Percentiles rank a stretch among this genome's conserved stretches.
Evolutionary conservation across 1,284 basidiomycete genomes (phyloP).

Genomic region (Pascua guehoae): DNA sequence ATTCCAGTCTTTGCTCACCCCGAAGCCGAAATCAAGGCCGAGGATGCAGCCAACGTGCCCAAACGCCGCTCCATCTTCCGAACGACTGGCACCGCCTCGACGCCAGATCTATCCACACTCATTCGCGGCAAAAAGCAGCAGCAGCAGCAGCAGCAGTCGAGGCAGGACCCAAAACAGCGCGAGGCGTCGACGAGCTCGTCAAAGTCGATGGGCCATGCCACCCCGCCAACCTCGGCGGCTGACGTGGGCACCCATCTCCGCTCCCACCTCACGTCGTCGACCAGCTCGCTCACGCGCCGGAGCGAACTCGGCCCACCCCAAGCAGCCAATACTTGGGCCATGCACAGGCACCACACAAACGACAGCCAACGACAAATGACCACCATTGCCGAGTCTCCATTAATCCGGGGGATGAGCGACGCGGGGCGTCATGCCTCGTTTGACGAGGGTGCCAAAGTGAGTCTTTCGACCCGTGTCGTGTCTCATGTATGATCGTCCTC

Average conservation of each 20-base stretch:
- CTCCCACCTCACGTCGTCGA: conserved; percentile 1
- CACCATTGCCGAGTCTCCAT: conserved; percentile 25
- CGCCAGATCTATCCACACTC: conserved; percentile 79
- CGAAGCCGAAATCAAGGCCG: conserved; percentile 28
- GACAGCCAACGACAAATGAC: conserved; percentile 23
- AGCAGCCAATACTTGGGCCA: neutral
- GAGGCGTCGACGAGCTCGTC: conserved; percentile 44
- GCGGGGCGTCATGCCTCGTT: conserved; percentile 17
- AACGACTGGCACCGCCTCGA: conserved; percentile 78
- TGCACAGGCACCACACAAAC: conserved; percentile 3
- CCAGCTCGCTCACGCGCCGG: conserved; percentile 2
- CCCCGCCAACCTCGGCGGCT: conserved; percentile 2
- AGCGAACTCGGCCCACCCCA: neutral
- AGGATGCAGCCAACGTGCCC: conserved; percentile 19
- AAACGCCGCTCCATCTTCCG: conserved; percentile 80
- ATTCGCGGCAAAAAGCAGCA: conserved; percentile 60
- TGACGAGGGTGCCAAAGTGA: conserved; percentile 35
- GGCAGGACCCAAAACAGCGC: neutral
- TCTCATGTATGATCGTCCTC: neutral
- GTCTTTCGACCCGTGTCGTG: conserved; percentile 3
- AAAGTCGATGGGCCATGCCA: conserved; percentile 2
- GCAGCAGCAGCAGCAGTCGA: conserved; percentile 3
- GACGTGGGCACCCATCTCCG: neutral
- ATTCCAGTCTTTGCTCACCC: neutral
- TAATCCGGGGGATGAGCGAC: conserved; percentile 6